These are phyloP conservation scores for Aquilaria agallochum DNA, from an alignment of 441 rosid species.

Conservation along the genomic window DNA sequence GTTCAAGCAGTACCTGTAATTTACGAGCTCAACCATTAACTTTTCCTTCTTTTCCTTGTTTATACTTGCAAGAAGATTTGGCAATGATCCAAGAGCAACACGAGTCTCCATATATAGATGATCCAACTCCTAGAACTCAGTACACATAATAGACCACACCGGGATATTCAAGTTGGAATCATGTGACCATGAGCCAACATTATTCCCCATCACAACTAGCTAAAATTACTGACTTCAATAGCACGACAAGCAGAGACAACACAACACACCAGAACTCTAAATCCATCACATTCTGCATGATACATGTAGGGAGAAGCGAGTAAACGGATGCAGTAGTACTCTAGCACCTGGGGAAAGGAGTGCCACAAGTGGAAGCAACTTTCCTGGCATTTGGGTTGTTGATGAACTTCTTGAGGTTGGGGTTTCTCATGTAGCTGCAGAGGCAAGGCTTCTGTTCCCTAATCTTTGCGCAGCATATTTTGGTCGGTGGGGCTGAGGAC, in stretches of 20 bases:
- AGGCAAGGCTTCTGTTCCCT: constrained; percentile 89
- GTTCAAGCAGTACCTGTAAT: too few relatives aligned
- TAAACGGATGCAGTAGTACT: background rate
- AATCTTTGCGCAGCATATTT: constrained; percentile 71
- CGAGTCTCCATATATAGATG: background rate
- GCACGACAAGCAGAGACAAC: background rate
- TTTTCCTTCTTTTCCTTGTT: too few relatives aligned
- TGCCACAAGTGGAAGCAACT: constrained; percentile 62
- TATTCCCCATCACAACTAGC: constrained; percentile 10
- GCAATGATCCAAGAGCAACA: too few relatives aligned
- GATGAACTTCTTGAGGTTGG: constrained; percentile 49
- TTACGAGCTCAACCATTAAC: too few relatives aligned
- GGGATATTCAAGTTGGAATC: constrained; percentile 11
- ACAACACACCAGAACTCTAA: constrained; percentile 4
- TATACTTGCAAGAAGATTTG: too few relatives aligned
- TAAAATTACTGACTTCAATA: background rate
- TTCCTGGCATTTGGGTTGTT: constrained; percentile 81
- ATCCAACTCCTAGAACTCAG: constrained; percentile 14
- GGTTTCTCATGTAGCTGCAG: constrained; percentile 75
- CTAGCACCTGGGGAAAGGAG: constrained; percentile 75
- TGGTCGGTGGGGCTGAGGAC: constrained; percentile 53
- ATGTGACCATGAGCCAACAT: constrained; percentile 19
- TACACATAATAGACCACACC: constrained; percentile 13
- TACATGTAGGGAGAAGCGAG: constrained; percentile 3
- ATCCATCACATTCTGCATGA: constrained; percentile 3